These are phyloP conservation scores for Pythium plurisporium DNA, from an alignment of 352 stramenopile genomes.

Conservation along the genomic window DNA sequence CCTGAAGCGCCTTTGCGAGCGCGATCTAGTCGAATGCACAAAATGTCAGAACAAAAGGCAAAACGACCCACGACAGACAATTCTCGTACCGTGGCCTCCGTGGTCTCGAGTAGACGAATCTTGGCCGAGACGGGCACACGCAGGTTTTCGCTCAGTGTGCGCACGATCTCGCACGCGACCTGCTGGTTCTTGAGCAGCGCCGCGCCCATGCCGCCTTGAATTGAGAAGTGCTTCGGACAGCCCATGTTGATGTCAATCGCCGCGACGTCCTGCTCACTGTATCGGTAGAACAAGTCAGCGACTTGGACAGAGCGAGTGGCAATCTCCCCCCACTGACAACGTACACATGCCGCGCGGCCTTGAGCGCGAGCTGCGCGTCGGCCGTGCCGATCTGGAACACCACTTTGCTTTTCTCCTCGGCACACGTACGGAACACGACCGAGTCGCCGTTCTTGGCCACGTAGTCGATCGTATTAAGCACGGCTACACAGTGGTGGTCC, in stretches of 20 bases:
- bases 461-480: constrained; percentile 89
- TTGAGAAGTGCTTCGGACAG: constrained; percentile 92
- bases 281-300: too few relatives aligned
- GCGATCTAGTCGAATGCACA: constrained; percentile 40
- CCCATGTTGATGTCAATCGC: constrained; percentile 95
- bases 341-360: constrained; percentile 73
- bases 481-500: too few relatives aligned
- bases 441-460: constrained; percentile 78
- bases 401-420: constrained; percentile 73
- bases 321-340: too few relatives aligned
- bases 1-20: constrained; percentile 52
- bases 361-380: constrained; percentile 66
- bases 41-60: neutral
- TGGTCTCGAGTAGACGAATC: constrained; percentile 73
- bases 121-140: constrained; percentile 87
- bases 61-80: neutral
- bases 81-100: constrained; percentile 50
- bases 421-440: constrained; percentile 86
- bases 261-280: constrained; percentile 73
- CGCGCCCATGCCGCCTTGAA: constrained; percentile 90
- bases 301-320: neutral
- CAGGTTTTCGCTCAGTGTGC: constrained; percentile 72
- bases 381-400: constrained; percentile 90
- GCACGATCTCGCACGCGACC: constrained; percentile 83
- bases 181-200: constrained; percentile 87